phyloP scores from a whole-genome alignment of 345 rosid genomes.

The Camelina laxa region DNA sequence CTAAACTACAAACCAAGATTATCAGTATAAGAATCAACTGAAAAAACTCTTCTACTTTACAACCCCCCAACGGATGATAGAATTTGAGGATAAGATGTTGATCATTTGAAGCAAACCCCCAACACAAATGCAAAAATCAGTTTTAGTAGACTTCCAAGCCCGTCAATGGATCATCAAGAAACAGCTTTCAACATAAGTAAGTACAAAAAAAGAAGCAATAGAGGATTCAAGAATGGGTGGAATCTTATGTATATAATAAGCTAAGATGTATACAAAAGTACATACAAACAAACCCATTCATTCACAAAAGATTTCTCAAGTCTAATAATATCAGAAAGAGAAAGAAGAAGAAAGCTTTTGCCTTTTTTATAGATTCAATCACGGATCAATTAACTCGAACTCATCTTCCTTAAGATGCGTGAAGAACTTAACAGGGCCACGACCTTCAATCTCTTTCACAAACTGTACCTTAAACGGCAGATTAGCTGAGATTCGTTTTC shows the following conservation, averaged over 20 bases:
- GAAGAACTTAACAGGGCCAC: conserved; percentile 81
- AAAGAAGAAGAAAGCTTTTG: conserved; percentile 17
- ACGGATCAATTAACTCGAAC: conserved; percentile 62
- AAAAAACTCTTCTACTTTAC: too few species aligned
- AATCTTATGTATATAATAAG: conserved; percentile 30
- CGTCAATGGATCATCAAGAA: conserved; percentile 5
- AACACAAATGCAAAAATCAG: neutral
- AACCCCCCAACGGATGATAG: neutral
- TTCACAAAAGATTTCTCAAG: conserved; percentile 32
- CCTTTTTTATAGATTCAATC: conserved; percentile 20
- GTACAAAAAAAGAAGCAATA: conserved; percentile 5
- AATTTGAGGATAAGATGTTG: conserved; percentile 6
- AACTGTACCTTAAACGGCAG: conserved; percentile 85
- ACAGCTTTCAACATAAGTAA: neutral
- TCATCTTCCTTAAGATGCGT: conserved; percentile 92
- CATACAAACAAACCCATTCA: conserved; percentile 27
- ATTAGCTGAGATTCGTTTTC: conserved; percentile 80
- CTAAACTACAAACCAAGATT: too few species aligned
- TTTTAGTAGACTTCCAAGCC: neutral
- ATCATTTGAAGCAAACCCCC: neutral
- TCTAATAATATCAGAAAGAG: conserved; percentile 19
- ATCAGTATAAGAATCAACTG: too few species aligned
- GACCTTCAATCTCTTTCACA: conserved; percentile 59
- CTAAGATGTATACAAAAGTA: conserved; percentile 38
- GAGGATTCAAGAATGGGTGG: conserved; percentile 13